Evolutionary conservation across 2,329 filamentous ascomycete genomes (phyloP).

Genomic region (Neodidymelliopsis sp.): DNA sequence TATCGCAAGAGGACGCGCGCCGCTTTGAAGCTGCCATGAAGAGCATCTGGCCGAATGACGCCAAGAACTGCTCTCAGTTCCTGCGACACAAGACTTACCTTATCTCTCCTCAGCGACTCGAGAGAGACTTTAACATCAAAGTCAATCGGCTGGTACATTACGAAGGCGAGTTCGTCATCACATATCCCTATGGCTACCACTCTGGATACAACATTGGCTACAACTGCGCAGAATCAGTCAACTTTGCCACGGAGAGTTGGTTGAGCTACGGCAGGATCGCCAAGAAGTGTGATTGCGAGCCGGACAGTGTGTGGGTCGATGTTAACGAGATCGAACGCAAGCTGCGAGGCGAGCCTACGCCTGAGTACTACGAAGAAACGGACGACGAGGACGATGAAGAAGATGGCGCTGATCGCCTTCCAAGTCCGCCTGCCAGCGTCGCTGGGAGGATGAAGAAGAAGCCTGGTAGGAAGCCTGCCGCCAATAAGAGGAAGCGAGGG

Average conservation of each 20-base stretch:
- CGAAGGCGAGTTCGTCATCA: slow-evolving; percentile 97
- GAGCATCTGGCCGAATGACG: slow-evolving; percentile 91
- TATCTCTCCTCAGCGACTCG: slow-evolving; percentile 87
- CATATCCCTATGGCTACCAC: slow-evolving; percentile 97
- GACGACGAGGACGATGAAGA: slow-evolving; percentile 70
- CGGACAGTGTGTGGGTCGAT: slow-evolving; percentile 98
- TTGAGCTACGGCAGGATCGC: slow-evolving; percentile 93
- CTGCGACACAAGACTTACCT: slow-evolving; percentile 97
- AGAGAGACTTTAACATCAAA: slow-evolving; percentile 89
- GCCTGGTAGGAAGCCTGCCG: slow-evolving; percentile 75
- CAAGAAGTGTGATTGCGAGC: slow-evolving; percentile 95
- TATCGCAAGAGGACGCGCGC: slow-evolving; percentile 91
- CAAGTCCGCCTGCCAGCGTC: slow-evolving; percentile 79
- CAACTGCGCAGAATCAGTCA: slow-evolving; percentile 98
- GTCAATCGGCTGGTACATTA: slow-evolving; percentile 96
- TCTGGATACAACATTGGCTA: slow-evolving; percentile 98
- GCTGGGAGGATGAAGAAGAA: slow-evolving; percentile 74
- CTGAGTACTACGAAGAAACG: slow-evolving; percentile 82
- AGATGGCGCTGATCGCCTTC: slow-evolving; percentile 67
- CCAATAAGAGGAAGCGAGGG: slow-evolving; percentile 57
- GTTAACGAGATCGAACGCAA: slow-evolving; percentile 96
- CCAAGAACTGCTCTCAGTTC: slow-evolving; percentile 95
- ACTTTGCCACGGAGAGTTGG: slow-evolving; percentile 96
- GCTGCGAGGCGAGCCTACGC: slow-evolving; percentile 80
- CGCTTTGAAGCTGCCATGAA: slow-evolving; percentile 96